Conservation (phyloP, 2,329 filamentous ascomycete species). For the Ilyonectria destructans region DNA sequence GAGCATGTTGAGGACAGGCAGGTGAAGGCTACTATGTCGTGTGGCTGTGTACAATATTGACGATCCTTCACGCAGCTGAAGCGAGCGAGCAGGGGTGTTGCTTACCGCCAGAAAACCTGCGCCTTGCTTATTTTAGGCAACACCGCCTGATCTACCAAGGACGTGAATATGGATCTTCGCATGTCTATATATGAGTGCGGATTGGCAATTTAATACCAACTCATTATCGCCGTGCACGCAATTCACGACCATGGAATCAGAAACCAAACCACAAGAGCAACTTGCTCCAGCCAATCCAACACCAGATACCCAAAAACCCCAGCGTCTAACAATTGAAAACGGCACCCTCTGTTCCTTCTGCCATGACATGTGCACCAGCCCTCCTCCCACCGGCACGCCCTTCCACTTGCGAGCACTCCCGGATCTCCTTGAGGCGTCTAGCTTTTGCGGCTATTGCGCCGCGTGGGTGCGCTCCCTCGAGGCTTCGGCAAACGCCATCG, state of each 20-base stretch:
- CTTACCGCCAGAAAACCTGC: no score
- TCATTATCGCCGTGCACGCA: neutral
- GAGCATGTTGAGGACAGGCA: no score
- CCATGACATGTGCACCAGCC: neutral
- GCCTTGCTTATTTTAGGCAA: no score
- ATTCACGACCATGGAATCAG: neutral
- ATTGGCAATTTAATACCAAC: no score
- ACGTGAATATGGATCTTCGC: no score
- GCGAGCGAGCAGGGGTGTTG: no score
- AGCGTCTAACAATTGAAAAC: neutral
- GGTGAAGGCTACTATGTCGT: no score
- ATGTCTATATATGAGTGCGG: neutral
- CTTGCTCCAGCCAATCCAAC: neutral
- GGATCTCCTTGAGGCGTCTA: constrained; percentile 6
- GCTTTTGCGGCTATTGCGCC: constrained; percentile 14
- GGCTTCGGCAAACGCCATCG: neutral
- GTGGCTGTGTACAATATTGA: no score
- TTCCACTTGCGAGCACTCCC: neutral
- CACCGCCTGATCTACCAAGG: no score
- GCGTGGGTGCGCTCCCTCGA: constrained; percentile 18
- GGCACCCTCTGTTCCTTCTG: constrained; percentile 28
- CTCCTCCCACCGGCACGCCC: neutral
- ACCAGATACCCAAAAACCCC: neutral
- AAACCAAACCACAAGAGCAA: neutral
- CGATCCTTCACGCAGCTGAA: no score